These are phyloP conservation scores for Stagonosporopsis vannaccii DNA, from an alignment of 2,329 filamentous ascomycete genomes.

Conservation along the genomic window DNA sequence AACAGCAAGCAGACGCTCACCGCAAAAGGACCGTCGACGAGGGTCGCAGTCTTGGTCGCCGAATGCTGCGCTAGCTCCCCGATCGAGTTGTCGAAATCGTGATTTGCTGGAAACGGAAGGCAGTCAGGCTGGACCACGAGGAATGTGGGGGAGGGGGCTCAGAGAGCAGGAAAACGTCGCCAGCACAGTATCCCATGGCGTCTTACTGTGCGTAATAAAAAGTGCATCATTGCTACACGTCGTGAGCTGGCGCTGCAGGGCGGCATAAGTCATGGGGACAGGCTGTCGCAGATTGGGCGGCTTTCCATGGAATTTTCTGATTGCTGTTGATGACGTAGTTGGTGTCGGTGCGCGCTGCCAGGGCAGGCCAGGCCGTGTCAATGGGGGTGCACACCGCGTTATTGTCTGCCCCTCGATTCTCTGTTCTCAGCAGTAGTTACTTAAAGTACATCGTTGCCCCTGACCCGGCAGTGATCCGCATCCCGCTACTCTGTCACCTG, in stretches of 20 bases:
- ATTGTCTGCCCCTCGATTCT: conserved; percentile 21
- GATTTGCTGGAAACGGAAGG: not conserved
- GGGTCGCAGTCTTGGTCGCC: not conserved
- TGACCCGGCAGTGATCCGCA: conserved; percentile 38
- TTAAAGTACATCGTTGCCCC: conserved; percentile 24
- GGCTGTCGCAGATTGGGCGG: conserved; percentile 13
- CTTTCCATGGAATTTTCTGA: conserved; percentile 17
- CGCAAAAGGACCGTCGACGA: conserved; percentile 15
- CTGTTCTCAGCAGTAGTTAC: conserved; percentile 19
- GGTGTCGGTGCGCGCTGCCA: conserved; percentile 18
- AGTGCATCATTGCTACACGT: conserved; percentile 9
- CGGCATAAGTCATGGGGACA: conserved; percentile 5
- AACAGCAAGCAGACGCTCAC: conserved; percentile 1
- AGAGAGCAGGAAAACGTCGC: not conserved
- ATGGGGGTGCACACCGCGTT: conserved; percentile 14
- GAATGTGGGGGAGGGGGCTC: conserved; percentile 5
- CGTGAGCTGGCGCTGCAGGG: conserved; percentile 16
- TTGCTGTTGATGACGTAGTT: conserved; percentile 19
- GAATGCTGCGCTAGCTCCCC: conserved; percentile 4
- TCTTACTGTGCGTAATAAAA: not conserved
- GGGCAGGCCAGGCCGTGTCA: conserved; percentile 11
- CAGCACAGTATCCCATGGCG: not conserved
- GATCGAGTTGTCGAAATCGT: conserved; percentile 6
- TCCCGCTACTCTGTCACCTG: conserved; percentile 23
- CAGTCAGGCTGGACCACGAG: conserved; percentile 3